Conservation (phyloP, 305 asterid genomes). For the Rubia peregrina region DNA sequence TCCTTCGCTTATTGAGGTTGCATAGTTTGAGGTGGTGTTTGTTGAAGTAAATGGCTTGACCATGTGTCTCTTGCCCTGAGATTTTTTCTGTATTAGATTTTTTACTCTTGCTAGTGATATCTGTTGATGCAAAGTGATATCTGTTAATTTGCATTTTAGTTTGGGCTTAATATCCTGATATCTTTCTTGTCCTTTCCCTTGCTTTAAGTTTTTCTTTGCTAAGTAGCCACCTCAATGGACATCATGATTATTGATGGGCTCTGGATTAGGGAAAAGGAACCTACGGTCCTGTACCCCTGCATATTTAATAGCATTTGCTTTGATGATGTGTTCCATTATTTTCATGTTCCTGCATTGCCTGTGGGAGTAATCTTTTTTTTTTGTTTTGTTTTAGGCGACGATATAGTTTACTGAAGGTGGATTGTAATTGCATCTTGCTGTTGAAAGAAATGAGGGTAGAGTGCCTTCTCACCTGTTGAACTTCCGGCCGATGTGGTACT, state of each 20-base stretch:
- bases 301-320: not conserved
- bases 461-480: slow-evolving; percentile 9
- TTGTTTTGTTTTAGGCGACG: not conserved
- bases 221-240: not conserved
- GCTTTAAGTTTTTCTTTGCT: not conserved
- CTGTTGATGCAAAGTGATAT: not conserved
- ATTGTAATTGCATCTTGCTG: not conserved
- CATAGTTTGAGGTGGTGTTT: not conserved
- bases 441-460: slow-evolving; percentile 2
- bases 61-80: not conserved
- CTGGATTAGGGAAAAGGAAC: not conserved
- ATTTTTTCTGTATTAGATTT: not conserved
- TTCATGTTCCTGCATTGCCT: not conserved
- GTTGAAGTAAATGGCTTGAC: not conserved
- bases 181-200: not conserved
- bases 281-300: not conserved
- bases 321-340: not conserved
- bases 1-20: not conserved
- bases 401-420: slow-evolving; percentile 1
- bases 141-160: not conserved
- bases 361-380: not conserved
- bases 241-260: not conserved
- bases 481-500: not conserved
- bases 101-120: not conserved
- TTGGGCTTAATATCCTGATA: not conserved